A percentile compares a stretch with the other conserved stretches of the same genome.
Evolutionary conservation across 2,329 filamentous ascomycete genomes (phyloP).

Genomic region (Ascochyta rabiei): DNA sequence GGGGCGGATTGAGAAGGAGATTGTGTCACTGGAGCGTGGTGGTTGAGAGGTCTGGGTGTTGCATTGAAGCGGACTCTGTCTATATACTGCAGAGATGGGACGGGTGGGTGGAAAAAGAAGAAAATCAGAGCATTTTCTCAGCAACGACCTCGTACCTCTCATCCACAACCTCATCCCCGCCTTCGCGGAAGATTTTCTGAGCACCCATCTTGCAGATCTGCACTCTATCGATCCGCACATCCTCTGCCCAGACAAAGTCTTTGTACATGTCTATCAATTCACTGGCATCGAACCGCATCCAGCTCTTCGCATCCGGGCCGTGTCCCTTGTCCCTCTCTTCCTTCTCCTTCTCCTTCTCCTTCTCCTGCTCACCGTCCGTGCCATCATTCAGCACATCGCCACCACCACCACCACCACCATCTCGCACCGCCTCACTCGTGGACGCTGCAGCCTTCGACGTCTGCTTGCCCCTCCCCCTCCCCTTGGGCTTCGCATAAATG

Average conservation of each 20-base stretch:
- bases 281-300: slow-evolving; percentile 51
- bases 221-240: slow-evolving; percentile 70
- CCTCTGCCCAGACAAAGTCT: slow-evolving; percentile 72
- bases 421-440: background rate
- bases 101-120: background rate
- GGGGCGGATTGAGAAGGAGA: slow-evolving; percentile 38
- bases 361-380: slow-evolving; percentile 8
- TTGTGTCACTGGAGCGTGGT: slow-evolving; percentile 34
- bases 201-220: slow-evolving; percentile 90
- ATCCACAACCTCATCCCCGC: slow-evolving; percentile 54
- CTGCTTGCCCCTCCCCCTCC: slow-evolving; percentile 35
- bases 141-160: slow-evolving; percentile 61
- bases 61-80: background rate
- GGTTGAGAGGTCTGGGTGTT: background rate
- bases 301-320: slow-evolving; percentile 30
- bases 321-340: slow-evolving; percentile 6
- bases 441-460: background rate
- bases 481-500: slow-evolving; percentile 67
- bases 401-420: background rate
- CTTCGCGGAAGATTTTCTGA: slow-evolving; percentile 61
- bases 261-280: slow-evolving; percentile 60
- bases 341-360: slow-evolving; percentile 1
- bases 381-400: background rate
- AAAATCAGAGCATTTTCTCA: slow-evolving; percentile 21
- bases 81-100: background rate